Evolutionary conservation across 2,329 filamentous ascomycete species (phyloP).

Genomic region (Penicillium glabrum): DNA sequence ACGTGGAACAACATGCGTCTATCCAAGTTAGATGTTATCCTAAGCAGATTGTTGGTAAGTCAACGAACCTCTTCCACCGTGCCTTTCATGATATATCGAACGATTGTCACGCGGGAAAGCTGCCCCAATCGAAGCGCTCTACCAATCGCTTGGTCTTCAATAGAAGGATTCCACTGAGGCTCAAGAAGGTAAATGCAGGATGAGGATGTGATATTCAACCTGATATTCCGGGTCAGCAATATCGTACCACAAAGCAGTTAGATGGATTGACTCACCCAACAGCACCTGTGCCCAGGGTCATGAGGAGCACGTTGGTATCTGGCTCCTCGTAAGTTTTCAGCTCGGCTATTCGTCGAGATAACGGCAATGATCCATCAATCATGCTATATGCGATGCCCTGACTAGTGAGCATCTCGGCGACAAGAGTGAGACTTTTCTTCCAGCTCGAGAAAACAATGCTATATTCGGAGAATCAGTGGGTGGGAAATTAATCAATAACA

Average conservation of each 20-base stretch:
- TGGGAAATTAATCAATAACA: not conserved
- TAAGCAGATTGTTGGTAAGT: not conserved
- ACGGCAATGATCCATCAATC: constrained; percentile 3
- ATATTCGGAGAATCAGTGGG: not conserved
- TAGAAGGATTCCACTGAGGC: constrained; percentile 7
- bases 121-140: constrained; percentile 6
- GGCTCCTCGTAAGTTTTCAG: not conserved
- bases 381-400: not conserved
- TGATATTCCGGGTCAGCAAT: not conserved
- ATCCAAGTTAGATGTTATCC: not conserved
- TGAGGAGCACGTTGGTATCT: not conserved
- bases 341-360: not conserved
- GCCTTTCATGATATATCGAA: not conserved
- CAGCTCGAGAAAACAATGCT: constrained; percentile 52
- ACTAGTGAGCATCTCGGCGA: constrained; percentile 17
- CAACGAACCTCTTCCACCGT: not conserved
- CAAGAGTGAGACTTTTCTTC: constrained; percentile 45
- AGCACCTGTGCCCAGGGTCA: not conserved
- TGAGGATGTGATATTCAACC: not conserved
- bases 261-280: not conserved
- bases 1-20: not conserved
- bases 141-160: constrained; percentile 5
- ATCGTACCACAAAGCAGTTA: not conserved
- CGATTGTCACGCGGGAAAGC: not conserved
- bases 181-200: constrained; percentile 8